Evolutionary conservation across 345 rosid species (phyloP), one percentile per base, ranked within the genome.

Genomic region (Dipteronia sinensis): DNA sequence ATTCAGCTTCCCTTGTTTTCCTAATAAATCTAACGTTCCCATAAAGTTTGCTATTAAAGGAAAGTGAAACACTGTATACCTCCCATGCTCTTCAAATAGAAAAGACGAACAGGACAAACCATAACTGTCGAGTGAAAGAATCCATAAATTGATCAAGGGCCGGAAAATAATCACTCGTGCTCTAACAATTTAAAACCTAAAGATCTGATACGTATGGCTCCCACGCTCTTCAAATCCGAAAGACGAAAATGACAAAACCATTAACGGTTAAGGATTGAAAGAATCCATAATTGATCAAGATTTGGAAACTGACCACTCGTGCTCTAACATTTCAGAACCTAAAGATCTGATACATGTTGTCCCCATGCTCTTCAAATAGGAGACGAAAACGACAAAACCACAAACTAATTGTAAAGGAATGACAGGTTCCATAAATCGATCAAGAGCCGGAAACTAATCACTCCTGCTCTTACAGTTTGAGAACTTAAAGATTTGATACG

Each of bases 1-100:
- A 42, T 67, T 20, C 4, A n/a, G 46, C 11, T 53, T 71, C 47
- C 22, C 23, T 12, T 58, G 46, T 23, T 16, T 7, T 46, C 49
- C 15, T 4, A 34, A 34, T 34, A 34, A 58, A 38, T 38, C 49
- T 2, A 22, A 34, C 23, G 9, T 15, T 46, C 59, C 34, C 40
- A 8, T 29, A 67, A 69, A 69, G 51, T 46, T n/a, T 55, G 44
- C 13, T 44, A 58, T 17, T 58, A 38, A 58, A 29, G 8, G 34
- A 38, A 1, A 10, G 13, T 1, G 20, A 58, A 19, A 59, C 38
- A 15, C 17, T n/a, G 1, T 58, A 27, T 40, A 58, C 29, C 55
- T 72, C 64, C 20, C 31, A 72, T 2, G 31, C 38, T 69, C 73
- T 69, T 47, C n/a, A 15, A 69, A 47, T 47, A 13, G 34, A 47